Base-by-base conservation (phyloP, 805 yeast genomes). In the Barnettozyma sucrosica region DNA sequence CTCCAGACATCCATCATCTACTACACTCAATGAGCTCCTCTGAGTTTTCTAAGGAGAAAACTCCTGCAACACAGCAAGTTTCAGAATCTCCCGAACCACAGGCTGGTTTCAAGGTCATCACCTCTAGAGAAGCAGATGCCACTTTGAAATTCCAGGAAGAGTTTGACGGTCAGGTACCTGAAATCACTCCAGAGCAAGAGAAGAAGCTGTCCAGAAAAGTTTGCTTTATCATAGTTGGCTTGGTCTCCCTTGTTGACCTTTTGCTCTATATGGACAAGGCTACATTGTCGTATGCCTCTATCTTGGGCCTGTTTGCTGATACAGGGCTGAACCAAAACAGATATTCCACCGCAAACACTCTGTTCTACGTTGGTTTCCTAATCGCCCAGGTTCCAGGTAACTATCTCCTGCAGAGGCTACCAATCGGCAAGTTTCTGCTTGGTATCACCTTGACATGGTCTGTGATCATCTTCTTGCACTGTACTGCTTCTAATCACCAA, bases 261-360 rank as follows among this genome's bases (percentile, higher is more conserved):
- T 52, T 72, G n/a, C 59, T 75, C 46, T 76, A 71, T 55, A 69
- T 75, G 58, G 82, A 77, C 58, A 78, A 78, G 53, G 77, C 76
- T 3, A 71, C 79, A 3, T 53, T 76, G 39, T 69, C 77, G 0
- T 78, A 74, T 54, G 69, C 75, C 14, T 66, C 79, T 0, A 66
- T 76, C 43, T 65, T 76, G 44, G 81, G 73, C 1, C 59, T 78
- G 24, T 75, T 67, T 61, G 69, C 64, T 7, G 78, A 72, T 48
- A 74, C 77, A 1, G 69, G 71, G 3, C 55, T 79, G 24, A 62
- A 64, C 24, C 72, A 72, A 52, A 54, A 67, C 44, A 66, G 66
- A 43, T 77, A 74, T 57, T 72, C 74, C 52, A 73, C 75, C 47
- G 65, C 75, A 16, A 75, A 76, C 51, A 74, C 81, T 3, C 49